These are phyloP conservation scores for Fagopyrum tataricum DNA, from an alignment of 148 eudicot genomes.

Conservation along the genomic window DNA sequence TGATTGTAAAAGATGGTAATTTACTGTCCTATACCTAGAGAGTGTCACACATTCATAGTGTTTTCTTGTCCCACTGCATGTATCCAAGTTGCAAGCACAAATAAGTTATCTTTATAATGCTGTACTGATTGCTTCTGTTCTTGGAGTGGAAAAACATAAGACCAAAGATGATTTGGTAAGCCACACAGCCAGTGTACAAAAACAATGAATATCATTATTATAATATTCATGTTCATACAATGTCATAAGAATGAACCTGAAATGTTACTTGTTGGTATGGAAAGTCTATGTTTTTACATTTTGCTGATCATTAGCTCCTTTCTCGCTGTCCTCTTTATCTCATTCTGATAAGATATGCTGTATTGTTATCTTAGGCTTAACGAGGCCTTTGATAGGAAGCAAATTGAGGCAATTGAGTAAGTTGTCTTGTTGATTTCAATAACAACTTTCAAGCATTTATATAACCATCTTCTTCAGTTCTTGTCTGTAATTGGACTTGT, in stretches of 20 bases:
- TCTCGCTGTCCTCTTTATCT: not conserved
- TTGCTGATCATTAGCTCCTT: not conserved
- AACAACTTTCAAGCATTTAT: not conserved
- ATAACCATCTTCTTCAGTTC: not conserved
- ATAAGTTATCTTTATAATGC: not conserved
- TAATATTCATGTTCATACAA: not conserved
- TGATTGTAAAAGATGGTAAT: slow-evolving; percentile 54
- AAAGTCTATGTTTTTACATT: not conserved
- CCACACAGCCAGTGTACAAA: not conserved
- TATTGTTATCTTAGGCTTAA: slow-evolving; percentile 46
- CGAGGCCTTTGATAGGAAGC: slow-evolving; percentile 65
- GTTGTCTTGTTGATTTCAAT: slow-evolving; percentile 7
- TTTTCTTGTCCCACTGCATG: not conserved
- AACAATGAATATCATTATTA: not conserved
- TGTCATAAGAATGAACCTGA: not conserved
- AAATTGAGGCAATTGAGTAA: slow-evolving; percentile 67
- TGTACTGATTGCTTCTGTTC: not conserved
- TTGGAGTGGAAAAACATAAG: not conserved
- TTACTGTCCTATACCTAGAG: not conserved
- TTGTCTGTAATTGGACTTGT: not conserved
- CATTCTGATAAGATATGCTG: not conserved
- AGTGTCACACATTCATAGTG: not conserved
- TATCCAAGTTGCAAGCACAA: not conserved
- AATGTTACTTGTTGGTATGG: not conserved
- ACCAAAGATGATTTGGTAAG: not conserved